Base-by-base conservation (phyloP, 768 basidiomycete genomes). In the Auricularia heimuer region DNA sequence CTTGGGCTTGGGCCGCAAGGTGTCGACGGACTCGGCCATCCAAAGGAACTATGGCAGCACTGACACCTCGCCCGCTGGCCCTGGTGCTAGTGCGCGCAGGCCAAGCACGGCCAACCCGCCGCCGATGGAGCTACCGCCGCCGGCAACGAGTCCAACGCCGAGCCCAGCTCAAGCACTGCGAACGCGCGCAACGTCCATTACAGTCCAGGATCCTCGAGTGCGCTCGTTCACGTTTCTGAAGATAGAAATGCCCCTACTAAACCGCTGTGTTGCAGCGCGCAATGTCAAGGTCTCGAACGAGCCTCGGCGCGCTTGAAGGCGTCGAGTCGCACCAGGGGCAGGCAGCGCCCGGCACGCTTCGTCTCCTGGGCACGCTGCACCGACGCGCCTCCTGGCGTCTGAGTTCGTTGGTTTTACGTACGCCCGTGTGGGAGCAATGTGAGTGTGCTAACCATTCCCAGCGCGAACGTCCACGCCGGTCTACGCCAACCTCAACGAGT, bases 401-500 rank as follows among this genome's bases (percentile, higher is more conserved):
- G 34, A 33, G 56, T 60, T 10, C 56, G 56, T 60, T 14, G n/a
- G 54, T n/a, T 12, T 29, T n/a, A 54, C 29, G 29, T 42, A 14
- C 39, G 39, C 39, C 12, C 8, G 8, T 42, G 39, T 42, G 39
- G 39, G 39, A 7, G 39, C 39, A 42, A 42, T 42, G 39, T 14
- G 39, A 42, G 39, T 14, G 39, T 14, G 39, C 39, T 42, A 42
- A 42, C 39, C 39, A 65, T 47, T 65, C 69, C 58, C 70, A 70
- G 35, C 65, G 70, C 7, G 67, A 74, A 18, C 6, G 68, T 67
- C 34, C 64, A 42, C 64, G 64, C 63, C 69, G 66, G 44, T 70
- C 67, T 65, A 60, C 65, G 66, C 39, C 34, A 54, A 42, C 35
- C 54, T 36, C 66, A 33, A 33, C n/a, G 44, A 64, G 45, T 64